These are phyloP conservation scores for Thermomucor indicae-seudaticae DNA, from an alignment of 371 early-diverging fungal genomes.

Conservation along the genomic window DNA sequence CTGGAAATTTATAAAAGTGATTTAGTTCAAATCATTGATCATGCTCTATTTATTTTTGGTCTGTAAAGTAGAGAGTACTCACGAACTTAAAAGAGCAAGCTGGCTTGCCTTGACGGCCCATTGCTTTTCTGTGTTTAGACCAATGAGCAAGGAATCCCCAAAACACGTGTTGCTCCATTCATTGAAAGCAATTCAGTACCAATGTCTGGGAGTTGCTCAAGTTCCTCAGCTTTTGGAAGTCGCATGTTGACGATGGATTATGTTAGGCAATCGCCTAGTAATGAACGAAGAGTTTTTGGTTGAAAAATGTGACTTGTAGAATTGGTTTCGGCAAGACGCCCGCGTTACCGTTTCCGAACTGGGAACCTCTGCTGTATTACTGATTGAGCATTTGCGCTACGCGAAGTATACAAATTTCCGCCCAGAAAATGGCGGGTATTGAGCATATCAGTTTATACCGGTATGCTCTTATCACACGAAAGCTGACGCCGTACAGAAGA, in stretches of 20 bases:
- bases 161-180: background rate
- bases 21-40: background rate
- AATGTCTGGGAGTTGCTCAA: slow-evolving; percentile 77
- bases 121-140: slow-evolving; percentile 64
- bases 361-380: too few relatives aligned
- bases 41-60: too few relatives aligned
- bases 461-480: too few relatives aligned
- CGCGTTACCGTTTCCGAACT: too few relatives aligned
- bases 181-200: slow-evolving; percentile 30
- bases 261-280: too few relatives aligned
- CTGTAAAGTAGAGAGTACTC: background rate
- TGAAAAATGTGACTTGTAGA: background rate
- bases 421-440: too few relatives aligned
- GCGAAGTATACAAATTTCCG: too few relatives aligned
- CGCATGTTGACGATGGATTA: slow-evolving; percentile 40
- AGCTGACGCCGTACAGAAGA: too few relatives aligned
- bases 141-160: background rate
- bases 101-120: slow-evolving; percentile 81
- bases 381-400: too few relatives aligned
- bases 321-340: too few relatives aligned
- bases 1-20: background rate
- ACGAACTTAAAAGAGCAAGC: background rate
- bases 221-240: slow-evolving; percentile 75
- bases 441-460: too few relatives aligned
- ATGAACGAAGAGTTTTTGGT: background rate